These are phyloP conservation scores for Scleroderma bovista DNA, from an alignment of 768 basidiomycete genomes.

Conservation along the genomic window DNA sequence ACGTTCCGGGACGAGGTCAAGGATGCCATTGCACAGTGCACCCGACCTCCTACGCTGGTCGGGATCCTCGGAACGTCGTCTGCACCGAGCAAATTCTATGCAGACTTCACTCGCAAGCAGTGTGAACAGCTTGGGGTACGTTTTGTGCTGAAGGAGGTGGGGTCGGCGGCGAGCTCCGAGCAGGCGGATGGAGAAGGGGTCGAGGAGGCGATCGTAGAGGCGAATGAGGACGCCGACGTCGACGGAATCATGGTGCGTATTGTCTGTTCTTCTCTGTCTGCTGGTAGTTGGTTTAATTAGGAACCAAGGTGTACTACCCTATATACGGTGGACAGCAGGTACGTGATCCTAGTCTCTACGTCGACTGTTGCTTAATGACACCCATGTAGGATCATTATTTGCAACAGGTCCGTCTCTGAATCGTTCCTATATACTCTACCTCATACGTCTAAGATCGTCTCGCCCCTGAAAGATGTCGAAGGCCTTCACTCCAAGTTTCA, in stretches of 20 bases:
- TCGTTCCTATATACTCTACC: constrained; percentile 1
- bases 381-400: constrained; percentile 82
- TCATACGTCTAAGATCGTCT: constrained; percentile 60
- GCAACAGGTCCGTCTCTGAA: constrained; percentile 61
- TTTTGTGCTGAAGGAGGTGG: constrained; percentile 70
- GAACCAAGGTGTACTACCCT: constrained; percentile 83
- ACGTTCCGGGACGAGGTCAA: constrained; percentile 70
- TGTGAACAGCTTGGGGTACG: constrained; percentile 85
- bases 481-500: constrained; percentile 96
- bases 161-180: constrained; percentile 38
- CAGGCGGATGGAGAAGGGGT: constrained; percentile 77
- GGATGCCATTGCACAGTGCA: constrained; percentile 30
- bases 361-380: constrained; percentile 3
- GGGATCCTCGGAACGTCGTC: constrained; percentile 87
- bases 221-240: constrained; percentile 80
- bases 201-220: constrained; percentile 93
- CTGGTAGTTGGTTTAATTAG: not conserved
- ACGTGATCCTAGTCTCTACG: constrained; percentile 15
- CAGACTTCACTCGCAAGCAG: constrained; percentile 88
- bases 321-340: constrained; percentile 90
- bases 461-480: constrained; percentile 96
- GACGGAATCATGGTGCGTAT: constrained; percentile 90
- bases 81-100: constrained; percentile 75
- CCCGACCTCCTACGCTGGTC: constrained; percentile 66
- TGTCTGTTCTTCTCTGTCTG: constrained; percentile 1